These are phyloP conservation scores for Saccharomyces hybrid DNA, from an alignment of 1,139 yeast species.

Conservation along the genomic window DNA sequence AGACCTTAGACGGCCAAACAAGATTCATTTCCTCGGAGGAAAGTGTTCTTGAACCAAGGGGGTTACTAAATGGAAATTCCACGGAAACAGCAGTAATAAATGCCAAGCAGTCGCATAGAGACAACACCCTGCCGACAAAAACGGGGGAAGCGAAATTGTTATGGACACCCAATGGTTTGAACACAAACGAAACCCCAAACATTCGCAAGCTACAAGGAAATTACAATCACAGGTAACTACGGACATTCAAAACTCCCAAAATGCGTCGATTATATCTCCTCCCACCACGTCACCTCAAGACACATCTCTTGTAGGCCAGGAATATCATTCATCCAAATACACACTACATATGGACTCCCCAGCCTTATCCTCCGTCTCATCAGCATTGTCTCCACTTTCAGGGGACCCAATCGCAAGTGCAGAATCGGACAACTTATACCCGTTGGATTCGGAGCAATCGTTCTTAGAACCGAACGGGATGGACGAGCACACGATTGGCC, in stretches of 20 bases:
- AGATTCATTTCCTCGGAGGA: slow-evolving; percentile 31
- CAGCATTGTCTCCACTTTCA: slow-evolving; percentile 2
- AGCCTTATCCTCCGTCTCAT: not conserved
- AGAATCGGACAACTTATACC: not conserved
- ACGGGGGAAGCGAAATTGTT: slow-evolving; percentile 22
- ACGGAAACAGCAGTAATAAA: slow-evolving; percentile 31
- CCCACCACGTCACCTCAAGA: not conserved
- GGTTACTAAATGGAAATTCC: slow-evolving; percentile 27
- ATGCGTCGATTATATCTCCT: not conserved
- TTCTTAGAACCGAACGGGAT: not conserved
- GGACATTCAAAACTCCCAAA: not conserved
- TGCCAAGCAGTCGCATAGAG: slow-evolving; percentile 22
- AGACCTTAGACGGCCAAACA: slow-evolving; percentile 30
- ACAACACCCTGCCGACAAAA: slow-evolving; percentile 16
- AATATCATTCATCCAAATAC: not conserved
- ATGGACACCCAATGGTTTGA: slow-evolving; percentile 23
- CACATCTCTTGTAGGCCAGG: not conserved
- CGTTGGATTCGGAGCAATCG: not conserved
- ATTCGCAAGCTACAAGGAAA: not conserved
- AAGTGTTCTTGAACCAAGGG: slow-evolving; percentile 29
- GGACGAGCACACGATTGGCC: not conserved
- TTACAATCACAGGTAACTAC: not conserved
- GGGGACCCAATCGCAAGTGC: not conserved
- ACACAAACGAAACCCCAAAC: slow-evolving; percentile 6
- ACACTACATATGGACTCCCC: not conserved